Conservation (phyloP, 345 rosid species). For the Gossypium anomalum region DNA sequence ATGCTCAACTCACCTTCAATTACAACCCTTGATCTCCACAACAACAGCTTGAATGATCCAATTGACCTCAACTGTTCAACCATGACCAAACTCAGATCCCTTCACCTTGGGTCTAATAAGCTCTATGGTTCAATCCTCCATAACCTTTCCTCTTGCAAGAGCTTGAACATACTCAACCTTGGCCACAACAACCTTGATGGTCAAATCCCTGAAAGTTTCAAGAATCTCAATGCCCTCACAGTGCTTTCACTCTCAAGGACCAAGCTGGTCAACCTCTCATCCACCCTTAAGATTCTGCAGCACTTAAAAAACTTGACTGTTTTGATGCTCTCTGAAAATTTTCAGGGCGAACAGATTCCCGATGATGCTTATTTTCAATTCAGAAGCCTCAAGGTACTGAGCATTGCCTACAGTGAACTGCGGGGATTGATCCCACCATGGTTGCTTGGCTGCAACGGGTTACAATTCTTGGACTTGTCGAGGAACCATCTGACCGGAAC, state of each 20-base stretch:
- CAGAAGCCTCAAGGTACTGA: background rate
- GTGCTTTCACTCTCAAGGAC: background rate
- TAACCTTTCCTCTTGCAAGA: slow-evolving; percentile 28
- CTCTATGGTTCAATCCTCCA: slow-evolving; percentile 62
- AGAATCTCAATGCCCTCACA: background rate
- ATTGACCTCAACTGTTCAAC: slow-evolving; percentile 64
- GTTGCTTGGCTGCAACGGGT: background rate
- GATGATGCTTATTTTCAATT: background rate
- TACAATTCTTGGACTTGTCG: slow-evolving; percentile 16
- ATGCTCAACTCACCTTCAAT: slow-evolving; percentile 49
- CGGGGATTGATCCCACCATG: background rate
- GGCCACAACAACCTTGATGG: slow-evolving; percentile 6
- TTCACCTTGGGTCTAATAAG: slow-evolving; percentile 66
- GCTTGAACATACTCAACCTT: background rate
- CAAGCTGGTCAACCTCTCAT: slow-evolving; percentile 7
- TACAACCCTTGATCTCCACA: slow-evolving; percentile 10
- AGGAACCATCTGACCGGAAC: background rate
- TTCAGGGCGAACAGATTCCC: slow-evolving; percentile 1
- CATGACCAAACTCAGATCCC: slow-evolving; percentile 47
- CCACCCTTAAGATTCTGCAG: slow-evolving; percentile 4
- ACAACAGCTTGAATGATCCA: slow-evolving; percentile 2
- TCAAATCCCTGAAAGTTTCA: background rate
- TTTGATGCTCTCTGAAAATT: slow-evolving; percentile 1
- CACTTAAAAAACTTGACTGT: slow-evolving; percentile 6
- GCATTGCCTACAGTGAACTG: background rate